Evolutionary conservation across 345 rosid species (phyloP), one percentile per base, ranked within the genome.

Genomic region (Gossypium australe): DNA sequence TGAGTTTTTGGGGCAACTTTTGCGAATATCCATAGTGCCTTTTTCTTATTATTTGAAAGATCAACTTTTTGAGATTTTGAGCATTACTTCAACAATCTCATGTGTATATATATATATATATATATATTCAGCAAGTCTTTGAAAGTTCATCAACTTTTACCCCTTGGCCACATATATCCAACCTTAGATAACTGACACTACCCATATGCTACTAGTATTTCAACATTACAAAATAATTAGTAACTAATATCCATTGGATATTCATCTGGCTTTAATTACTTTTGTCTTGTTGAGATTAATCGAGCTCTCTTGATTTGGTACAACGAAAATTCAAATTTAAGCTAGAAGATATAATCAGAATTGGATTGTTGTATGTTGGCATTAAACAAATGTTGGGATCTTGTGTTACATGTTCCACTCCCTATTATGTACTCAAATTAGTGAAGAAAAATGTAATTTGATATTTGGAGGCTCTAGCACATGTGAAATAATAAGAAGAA

Each of bases 41-140:
- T 59, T 25, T 59, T 24, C 9, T 16, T 17, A 34, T 29, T 64
- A 14, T 41, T 61, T 34, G 51, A 65, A 63, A 70, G 57, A 69
- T 74, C 72, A 62, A 57, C 78, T 79, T 74, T 70, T 74, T 11
- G 20, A 73, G 61, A 73, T 38, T 56, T 18, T 34, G 45, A 43
- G 7, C 44, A 10, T 18, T 7, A 25, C 18, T 73, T 17, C 3
- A 34, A 20, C 29, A 22, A 22, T 61, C 56, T 18, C 70, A 14
- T 59, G 1, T 34, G 0, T 5, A 34, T 67, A 44, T 59, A 0
- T 5, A 34, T 67, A 44, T 59, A 34, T 67, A 44, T 58, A 3
- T 66, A 27, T 47, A 1, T 4, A 22, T 53, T 34, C 52, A 22
- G 20, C 65, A 43, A 22, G 29, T n/a, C 45, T 62, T 43, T 64